Base-by-base conservation (phyloP, 2,329 filamentous ascomycete genomes). In the Paecilomyces sp. region DNA sequence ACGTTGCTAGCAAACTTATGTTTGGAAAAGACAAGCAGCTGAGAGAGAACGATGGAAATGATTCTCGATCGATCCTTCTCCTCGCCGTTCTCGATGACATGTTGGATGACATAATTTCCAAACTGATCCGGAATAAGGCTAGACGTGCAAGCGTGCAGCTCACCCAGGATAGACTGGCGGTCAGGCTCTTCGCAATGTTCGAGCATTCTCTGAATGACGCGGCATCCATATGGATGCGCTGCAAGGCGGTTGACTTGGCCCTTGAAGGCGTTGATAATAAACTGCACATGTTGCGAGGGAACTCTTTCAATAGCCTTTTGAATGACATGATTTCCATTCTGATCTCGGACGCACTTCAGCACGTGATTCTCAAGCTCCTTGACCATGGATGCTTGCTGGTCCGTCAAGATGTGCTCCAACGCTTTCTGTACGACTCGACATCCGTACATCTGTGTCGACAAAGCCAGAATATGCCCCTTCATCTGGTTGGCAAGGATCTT, bases 1-100 rank as follows among this genome's bases (percentile, higher is more conserved):
- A 99, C 93, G 67, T 99, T 97, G 69, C 92, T 97, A 0, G 94
- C 93, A 69, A 91, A 95, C 73, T 99, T 99, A 79, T 97, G 91
- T 79, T 92, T 96, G 28, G 92, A 96, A 67, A 91, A 87, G 1
- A 79, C 77, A 47, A 96, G 76, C 2, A 96, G 79, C 60, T 91
- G 85, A 12, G 81, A 80, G 64, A 88, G 87, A 64, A 97, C 88
- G 54, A 91, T 79, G 28, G 82, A 77, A 59, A 96, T 89, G 68
- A 97, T 88, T 66, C 82, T 85, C 13, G 82, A 81, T 22, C 87
- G 85, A 68, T 97, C 91, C 59, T 88, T 85, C 3, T 84, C 81
- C 57, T 87, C 83, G 25, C 92, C 92, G 63, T 91, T 85, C 61
- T 88, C 80, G 62, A 99, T 92, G 57, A 97, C 86, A 71, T 97